Evolutionary conservation across 805 yeast species (phyloP).

Genomic region (Scheffersomyces ergatensis): DNA sequence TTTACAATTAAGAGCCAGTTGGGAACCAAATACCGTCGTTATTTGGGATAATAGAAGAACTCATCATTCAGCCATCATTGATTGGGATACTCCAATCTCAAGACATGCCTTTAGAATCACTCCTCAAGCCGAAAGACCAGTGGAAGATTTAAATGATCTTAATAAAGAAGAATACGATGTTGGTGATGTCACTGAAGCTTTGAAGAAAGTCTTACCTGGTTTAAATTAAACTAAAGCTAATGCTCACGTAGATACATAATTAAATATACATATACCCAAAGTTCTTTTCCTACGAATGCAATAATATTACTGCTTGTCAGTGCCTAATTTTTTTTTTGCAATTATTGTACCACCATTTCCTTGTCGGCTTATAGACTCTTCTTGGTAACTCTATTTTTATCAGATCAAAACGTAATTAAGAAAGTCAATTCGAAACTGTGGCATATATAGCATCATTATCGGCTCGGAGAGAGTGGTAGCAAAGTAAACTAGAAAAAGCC

Average conservation of each 20-base stretch:
- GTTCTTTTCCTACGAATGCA: neutral
- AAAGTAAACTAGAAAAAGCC: too few species aligned
- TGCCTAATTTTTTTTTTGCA: neutral
- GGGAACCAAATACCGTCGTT: constrained; percentile 71
- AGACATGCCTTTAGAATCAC: constrained; percentile 77
- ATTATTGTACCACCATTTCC: too few species aligned
- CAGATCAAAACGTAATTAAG: too few species aligned
- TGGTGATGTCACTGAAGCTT: constrained; percentile 31
- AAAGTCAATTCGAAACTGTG: too few species aligned
- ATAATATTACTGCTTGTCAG: neutral
- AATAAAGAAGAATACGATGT: constrained; percentile 33
- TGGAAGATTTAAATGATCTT: constrained; percentile 36
- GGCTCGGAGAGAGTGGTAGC: too few species aligned
- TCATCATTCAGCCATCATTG: constrained; percentile 68
- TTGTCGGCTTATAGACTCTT: too few species aligned
- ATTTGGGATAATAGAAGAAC: constrained; percentile 79
- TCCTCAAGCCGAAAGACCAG: constrained; percentile 71
- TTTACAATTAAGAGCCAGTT: constrained; percentile 65
- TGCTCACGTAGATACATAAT: neutral
- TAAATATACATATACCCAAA: too few species aligned
- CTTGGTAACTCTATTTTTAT: too few species aligned
- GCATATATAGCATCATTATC: too few species aligned
- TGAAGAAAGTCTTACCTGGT: constrained; percentile 13
- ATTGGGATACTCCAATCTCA: constrained; percentile 64
- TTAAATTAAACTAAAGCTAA: neutral